These are phyloP conservation scores for Crithidia thermophila DNA, from an alignment of 208 protist species.

Conservation along the genomic window DNA sequence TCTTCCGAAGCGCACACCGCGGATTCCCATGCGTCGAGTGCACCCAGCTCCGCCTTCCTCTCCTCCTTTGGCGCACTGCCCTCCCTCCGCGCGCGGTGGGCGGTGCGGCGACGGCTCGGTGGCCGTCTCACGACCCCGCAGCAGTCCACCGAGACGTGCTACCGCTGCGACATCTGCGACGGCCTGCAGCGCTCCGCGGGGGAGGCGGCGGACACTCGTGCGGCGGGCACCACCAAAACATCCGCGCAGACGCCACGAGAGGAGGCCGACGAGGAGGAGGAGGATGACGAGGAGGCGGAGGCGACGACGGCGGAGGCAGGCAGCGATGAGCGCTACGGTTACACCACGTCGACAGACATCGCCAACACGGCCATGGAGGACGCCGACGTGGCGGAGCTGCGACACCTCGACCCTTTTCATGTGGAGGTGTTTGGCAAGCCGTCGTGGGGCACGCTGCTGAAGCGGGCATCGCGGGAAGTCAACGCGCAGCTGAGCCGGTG, in stretches of 20 bases:
- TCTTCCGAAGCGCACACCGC: background rate
- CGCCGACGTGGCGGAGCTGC: conserved; percentile 57
- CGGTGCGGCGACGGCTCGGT: conserved; percentile 19
- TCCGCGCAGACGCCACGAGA: background rate
- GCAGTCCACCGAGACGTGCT: conserved; percentile 33
- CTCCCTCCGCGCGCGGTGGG: conserved; percentile 29
- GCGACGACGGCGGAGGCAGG: conserved; percentile 7
- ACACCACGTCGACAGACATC: conserved; percentile 54
- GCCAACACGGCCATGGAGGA: conserved; percentile 67
- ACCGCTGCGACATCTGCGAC: conserved; percentile 71
- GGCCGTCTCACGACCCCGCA: background rate
- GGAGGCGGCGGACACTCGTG: background rate
- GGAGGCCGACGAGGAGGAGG: conserved; percentile 23
- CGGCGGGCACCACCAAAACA: background rate
- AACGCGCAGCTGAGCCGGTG: conserved; percentile 49
- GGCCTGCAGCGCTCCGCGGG: conserved; percentile 28
- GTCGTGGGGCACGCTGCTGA: conserved; percentile 22
- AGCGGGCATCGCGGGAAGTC: conserved; percentile 34
- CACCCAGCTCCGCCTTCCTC: conserved; percentile 13
- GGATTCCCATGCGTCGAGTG: background rate
- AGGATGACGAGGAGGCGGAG: conserved; percentile 33
- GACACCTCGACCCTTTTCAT: conserved; percentile 59
- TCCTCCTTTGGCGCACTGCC: conserved; percentile 21
- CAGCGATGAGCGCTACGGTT: conserved; percentile 20
- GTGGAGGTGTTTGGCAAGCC: conserved; percentile 56